A percentile compares a stretch with the other conserved stretches of the same genome.
phyloP scores from a whole-genome alignment of 495 filamentous ascomycete species.

The Immersiella caudata region DNA sequence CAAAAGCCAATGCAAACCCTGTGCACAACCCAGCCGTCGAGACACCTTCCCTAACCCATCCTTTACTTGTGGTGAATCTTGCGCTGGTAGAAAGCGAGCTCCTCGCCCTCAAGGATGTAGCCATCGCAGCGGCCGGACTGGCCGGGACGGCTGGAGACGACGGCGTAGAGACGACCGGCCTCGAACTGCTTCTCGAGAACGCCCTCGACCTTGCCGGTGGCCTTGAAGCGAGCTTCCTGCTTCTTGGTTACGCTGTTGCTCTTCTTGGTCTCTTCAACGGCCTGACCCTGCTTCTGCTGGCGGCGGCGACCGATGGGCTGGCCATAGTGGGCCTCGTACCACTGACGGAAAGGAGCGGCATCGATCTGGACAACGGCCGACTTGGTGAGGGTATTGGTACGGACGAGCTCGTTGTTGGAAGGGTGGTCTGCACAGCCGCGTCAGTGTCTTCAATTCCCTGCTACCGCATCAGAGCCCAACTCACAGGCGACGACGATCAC shows the following conservation, averaged over 20 bases:
- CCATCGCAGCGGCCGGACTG: conserved; percentile 96
- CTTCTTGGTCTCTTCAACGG: conserved; percentile 77
- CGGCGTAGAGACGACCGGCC: conserved; percentile 93
- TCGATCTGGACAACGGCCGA: conserved; percentile 98
- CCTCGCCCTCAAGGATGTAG: conserved; percentile 98
- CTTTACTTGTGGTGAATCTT: conserved; percentile 95
- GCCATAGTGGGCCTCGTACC: conserved; percentile 99
- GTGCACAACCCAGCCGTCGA: conserved; percentile 24
- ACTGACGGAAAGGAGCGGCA: conserved; percentile 97
- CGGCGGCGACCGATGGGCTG: conserved; percentile 82
- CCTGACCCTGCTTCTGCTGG: conserved; percentile 72
- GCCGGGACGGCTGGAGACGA: conserved; percentile 87
- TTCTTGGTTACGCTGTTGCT: conserved; percentile 92
- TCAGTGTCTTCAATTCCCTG: neutral
- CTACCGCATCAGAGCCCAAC: conserved; percentile 10
- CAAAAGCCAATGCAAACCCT: conserved; percentile 37
- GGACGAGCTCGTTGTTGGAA: conserved; percentile 99
- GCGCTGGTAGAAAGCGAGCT: conserved; percentile 99
- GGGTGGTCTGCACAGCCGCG: conserved; percentile 65
- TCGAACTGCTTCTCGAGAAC: conserved; percentile 97
- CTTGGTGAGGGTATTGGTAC: conserved; percentile 99
- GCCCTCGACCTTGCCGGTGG: conserved; percentile 86
- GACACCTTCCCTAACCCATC: conserved; percentile 23
- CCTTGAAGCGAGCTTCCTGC: conserved; percentile 81
- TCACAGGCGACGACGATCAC: conserved; percentile 88